Conservation (phyloP, 768 basidiomycete species). For the Erythrobasidium yunnanense region DNA sequence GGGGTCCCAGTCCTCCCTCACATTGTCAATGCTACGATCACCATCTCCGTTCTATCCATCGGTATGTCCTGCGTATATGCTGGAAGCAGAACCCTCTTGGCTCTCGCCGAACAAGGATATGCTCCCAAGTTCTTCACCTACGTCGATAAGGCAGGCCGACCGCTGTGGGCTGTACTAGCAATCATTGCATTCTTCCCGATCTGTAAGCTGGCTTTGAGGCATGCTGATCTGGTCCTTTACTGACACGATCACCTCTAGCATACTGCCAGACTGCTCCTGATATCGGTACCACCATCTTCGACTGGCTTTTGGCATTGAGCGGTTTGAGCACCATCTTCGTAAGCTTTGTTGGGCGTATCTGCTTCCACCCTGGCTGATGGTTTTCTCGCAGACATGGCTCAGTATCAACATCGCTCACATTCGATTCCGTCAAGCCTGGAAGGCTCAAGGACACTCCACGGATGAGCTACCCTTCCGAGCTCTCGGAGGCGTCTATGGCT, state of each 20-base stretch:
- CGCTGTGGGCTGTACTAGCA: constrained; percentile 49
- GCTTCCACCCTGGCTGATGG: constrained; percentile 34
- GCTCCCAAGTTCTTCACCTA: constrained; percentile 58
- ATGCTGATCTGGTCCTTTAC: too few relatives aligned
- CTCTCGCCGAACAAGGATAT: constrained; percentile 56
- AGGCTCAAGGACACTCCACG: constrained; percentile 32
- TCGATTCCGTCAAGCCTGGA: constrained; percentile 38
- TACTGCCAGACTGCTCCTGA: constrained; percentile 44
- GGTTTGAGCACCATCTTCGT: constrained; percentile 53
- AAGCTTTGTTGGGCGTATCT: constrained; percentile 49
- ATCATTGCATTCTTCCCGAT: constrained; percentile 36
- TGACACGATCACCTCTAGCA: too few relatives aligned
- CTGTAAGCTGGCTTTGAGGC: too few relatives aligned
- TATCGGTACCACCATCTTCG: constrained; percentile 52
- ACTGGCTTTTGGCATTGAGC: constrained; percentile 56
- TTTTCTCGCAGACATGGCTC: constrained; percentile 44
- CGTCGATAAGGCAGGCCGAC: constrained; percentile 50
- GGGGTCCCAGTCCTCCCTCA: constrained; percentile 34
- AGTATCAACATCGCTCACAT: constrained; percentile 37
- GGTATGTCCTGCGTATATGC: constrained; percentile 59
- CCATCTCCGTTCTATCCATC: constrained; percentile 53
- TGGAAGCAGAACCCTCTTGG: constrained; percentile 53
- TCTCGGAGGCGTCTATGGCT: constrained; percentile 30
- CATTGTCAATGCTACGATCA: constrained; percentile 48
- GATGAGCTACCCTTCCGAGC: constrained; percentile 35